These are phyloP conservation scores for Saprolegnia parasitica DNA, from an alignment of 352 stramenopile species.

Conservation along the genomic window DNA sequence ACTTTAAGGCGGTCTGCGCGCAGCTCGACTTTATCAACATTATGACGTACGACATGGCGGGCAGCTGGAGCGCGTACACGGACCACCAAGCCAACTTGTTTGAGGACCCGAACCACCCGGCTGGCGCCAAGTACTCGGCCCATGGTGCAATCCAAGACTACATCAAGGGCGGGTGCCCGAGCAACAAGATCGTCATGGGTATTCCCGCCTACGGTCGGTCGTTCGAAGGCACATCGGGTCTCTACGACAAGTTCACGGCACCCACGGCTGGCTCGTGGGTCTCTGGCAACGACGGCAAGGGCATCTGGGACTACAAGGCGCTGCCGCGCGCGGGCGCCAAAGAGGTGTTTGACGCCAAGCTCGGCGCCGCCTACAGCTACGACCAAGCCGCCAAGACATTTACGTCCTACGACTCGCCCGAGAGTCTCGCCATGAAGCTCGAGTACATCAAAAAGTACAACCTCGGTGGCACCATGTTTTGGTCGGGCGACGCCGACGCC, in stretches of 20 bases:
- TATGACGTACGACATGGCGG: conserved; percentile 24
- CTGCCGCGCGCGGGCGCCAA: not conserved
- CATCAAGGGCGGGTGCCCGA: conserved; percentile 17
- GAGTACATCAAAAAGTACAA: conserved; percentile 20
- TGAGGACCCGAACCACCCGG: conserved; percentile 13
- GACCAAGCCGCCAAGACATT: not conserved
- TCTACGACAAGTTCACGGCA: conserved; percentile 5
- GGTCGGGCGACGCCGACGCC: conserved; percentile 14
- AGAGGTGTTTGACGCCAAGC: conserved; percentile 12
- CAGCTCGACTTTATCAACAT: conserved; percentile 18
- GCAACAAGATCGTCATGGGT: conserved; percentile 18
- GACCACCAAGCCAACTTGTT: conserved; percentile 26
- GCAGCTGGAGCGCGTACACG: conserved; percentile 21
- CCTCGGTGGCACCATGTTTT: conserved; percentile 16
- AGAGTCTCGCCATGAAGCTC: conserved; percentile 7
- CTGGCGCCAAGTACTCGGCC: not conserved
- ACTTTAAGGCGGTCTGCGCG: conserved; percentile 4
- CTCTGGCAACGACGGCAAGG: conserved; percentile 8
- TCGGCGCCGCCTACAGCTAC: conserved; percentile 22
- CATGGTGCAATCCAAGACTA: conserved; percentile 17
- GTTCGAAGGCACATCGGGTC: conserved; percentile 3
- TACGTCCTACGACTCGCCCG: conserved; percentile 15
- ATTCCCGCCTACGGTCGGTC: conserved; percentile 15
- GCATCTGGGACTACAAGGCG: conserved; percentile 16
- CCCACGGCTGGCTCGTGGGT: conserved; percentile 7